Conservation (phyloP, 2,329 filamentous ascomycete species). For the Cordyceps pruinosa region DNA sequence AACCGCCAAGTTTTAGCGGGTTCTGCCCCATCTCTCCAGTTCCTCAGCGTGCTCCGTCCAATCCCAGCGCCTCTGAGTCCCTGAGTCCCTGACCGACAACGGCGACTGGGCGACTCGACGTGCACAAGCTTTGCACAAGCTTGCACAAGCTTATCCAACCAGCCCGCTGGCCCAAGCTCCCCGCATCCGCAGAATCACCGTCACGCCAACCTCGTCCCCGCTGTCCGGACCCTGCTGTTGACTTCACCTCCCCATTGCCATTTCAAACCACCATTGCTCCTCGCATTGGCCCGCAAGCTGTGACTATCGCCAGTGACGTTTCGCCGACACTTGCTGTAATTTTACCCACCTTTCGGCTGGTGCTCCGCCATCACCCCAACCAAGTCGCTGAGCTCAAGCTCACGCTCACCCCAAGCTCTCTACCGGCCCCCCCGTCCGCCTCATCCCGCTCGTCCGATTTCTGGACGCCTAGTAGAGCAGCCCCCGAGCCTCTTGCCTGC, state of each 20-base stretch:
- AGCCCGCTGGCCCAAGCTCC: slow-evolving; percentile 21
- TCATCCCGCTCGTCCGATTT: slow-evolving; percentile 9
- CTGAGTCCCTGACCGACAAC: neutral
- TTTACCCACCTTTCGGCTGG: neutral
- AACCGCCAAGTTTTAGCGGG: neutral
- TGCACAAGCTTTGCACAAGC: slow-evolving; percentile 4
- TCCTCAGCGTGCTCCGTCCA: neutral
- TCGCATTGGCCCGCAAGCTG: neutral
- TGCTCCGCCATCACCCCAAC: neutral
- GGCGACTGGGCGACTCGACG: neutral
- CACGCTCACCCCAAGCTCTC: neutral
- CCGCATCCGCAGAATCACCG: slow-evolving; percentile 12
- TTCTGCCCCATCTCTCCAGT: no score
- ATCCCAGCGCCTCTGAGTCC: neutral
- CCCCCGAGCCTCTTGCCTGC: slow-evolving; percentile 5
- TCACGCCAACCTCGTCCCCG: slow-evolving; percentile 7
- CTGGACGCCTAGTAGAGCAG: neutral
- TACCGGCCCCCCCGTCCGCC: neutral
- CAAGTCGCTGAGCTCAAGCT: neutral
- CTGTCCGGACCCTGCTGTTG: neutral
- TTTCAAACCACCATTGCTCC: neutral
- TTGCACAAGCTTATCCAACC: neutral
- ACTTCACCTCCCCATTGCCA: neutral
- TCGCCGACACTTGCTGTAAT: neutral
- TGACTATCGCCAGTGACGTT: neutral